These are phyloP conservation scores for Magnusiomyces ingens DNA, from an alignment of 1,139 yeast species.

Conservation along the genomic window DNA sequence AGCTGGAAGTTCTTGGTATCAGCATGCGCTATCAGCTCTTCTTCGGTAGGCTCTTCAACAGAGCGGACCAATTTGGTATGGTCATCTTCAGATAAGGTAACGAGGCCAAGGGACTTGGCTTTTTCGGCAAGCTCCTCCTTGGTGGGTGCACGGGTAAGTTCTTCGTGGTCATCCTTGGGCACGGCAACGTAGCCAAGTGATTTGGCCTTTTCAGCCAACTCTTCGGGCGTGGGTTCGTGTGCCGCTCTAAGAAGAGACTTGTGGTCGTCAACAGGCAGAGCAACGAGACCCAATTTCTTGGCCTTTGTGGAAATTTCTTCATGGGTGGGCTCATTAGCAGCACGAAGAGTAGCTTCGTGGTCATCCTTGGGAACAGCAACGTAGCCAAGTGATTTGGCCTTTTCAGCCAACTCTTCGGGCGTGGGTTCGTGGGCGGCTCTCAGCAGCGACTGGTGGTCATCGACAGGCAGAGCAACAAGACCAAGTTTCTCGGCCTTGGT, in stretches of 20 bases:
- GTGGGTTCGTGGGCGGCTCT: conserved; percentile 13
- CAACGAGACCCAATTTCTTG: conserved; percentile 25
- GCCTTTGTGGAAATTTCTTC: conserved; percentile 30
- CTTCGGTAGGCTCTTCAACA: conserved; percentile 25
- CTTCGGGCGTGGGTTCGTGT: conserved; percentile 18
- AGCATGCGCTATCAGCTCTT: conserved; percentile 13
- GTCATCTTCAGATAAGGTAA: conserved; percentile 24
- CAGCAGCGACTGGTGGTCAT: conserved; percentile 28
- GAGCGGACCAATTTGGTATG: conserved; percentile 32
- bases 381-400: conserved; percentile 6
- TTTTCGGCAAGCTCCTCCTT: conserved; percentile 33
- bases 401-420: conserved; percentile 13
- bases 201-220: conserved; percentile 20
- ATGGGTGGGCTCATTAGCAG: conserved; percentile 13
- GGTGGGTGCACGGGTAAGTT: conserved; percentile 19
- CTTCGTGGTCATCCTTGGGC: conserved; percentile 7
- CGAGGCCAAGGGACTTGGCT: conserved; percentile 30
- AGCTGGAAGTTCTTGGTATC: conserved; percentile 20
- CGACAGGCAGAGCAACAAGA: conserved; percentile 19
- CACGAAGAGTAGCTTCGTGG: conserved; percentile 12
- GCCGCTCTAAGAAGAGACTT: conserved; percentile 19
- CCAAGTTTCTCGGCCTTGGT: conserved; percentile 21
- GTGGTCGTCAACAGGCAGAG: conserved; percentile 32
- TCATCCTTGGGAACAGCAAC: conserved; percentile 7
- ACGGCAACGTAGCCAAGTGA: conserved; percentile 20